Conservation (phyloP, 2,329 filamentous ascomycete species). For the Zalaria obscura region DNA sequence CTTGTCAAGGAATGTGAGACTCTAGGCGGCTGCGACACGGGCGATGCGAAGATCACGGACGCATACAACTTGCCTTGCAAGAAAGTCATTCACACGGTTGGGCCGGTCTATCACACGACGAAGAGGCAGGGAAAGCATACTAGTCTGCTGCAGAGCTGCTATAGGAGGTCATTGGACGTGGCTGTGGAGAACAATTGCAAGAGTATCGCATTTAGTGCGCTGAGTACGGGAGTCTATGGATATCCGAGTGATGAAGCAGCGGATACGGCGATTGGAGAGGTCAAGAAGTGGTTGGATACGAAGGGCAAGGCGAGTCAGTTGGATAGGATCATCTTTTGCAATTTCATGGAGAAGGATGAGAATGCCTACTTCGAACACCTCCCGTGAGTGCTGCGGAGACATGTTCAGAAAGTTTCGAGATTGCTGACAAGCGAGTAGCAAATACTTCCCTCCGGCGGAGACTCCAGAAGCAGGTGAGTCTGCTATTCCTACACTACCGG, state of each 20-base stretch:
- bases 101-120: slow-evolving; percentile 53
- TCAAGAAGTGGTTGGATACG: slow-evolving; percentile 39
- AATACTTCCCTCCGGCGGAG: slow-evolving; percentile 33
- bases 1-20: slow-evolving; percentile 58
- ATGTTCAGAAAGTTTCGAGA: background rate
- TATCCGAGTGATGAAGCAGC: slow-evolving; percentile 68
- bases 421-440: slow-evolving; percentile 15
- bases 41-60: slow-evolving; percentile 67
- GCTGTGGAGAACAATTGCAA: slow-evolving; percentile 52
- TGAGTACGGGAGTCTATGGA: slow-evolving; percentile 84
- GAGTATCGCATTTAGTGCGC: slow-evolving; percentile 66
- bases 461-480: slow-evolving; percentile 10
- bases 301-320: slow-evolving; percentile 31
- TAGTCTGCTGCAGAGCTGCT: slow-evolving; percentile 46
- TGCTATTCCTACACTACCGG: slow-evolving; percentile 29
- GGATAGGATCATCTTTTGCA: slow-evolving; percentile 70
- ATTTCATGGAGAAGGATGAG: slow-evolving; percentile 66
- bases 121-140: slow-evolving; percentile 23
- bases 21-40: slow-evolving; percentile 61
- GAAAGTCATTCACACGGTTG: slow-evolving; percentile 81
- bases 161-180: slow-evolving; percentile 56
- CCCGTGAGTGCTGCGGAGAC: slow-evolving; percentile 47
- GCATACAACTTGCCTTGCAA: slow-evolving; percentile 63
- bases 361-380: slow-evolving; percentile 54
- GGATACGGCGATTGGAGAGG: slow-evolving; percentile 50